phyloP scores from a whole-genome alignment of 345 rosid genomes.

The Corchorus capsularis region DNA sequence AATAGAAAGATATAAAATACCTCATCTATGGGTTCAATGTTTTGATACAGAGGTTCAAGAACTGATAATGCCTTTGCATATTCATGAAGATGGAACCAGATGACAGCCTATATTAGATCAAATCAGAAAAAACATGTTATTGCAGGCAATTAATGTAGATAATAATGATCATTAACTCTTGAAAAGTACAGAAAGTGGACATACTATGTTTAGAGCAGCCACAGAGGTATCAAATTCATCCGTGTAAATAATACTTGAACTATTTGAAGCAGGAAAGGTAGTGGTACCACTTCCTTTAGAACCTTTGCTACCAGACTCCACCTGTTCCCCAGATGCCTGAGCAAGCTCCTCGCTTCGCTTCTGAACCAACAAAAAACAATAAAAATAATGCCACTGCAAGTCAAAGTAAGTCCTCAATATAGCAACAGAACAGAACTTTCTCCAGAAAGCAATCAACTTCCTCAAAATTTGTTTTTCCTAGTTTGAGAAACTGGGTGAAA shows the following conservation, averaged over 20 bases:
- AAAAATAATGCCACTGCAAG: not conserved
- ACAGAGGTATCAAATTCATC: slow-evolving; percentile 82
- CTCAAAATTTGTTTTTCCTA: not conserved
- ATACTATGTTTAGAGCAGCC: slow-evolving; percentile 76
- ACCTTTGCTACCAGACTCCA: slow-evolving; percentile 52
- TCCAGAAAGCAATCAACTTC: not conserved
- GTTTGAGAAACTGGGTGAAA: not conserved
- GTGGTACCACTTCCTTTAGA: slow-evolving; percentile 52
- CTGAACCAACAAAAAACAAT: slow-evolving; percentile 39
- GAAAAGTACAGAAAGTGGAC: slow-evolving; percentile 24
- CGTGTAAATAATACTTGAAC: slow-evolving; percentile 42
- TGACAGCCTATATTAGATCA: slow-evolving; percentile 28
- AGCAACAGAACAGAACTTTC: not conserved
- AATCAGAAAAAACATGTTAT: slow-evolving; percentile 25
- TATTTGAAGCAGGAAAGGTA: slow-evolving; percentile 35
- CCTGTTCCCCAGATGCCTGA: slow-evolving; percentile 61
- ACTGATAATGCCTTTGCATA: slow-evolving; percentile 74
- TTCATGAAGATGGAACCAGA: slow-evolving; percentile 92
- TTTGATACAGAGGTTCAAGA: slow-evolving; percentile 73
- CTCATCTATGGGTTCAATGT: slow-evolving; percentile 86
- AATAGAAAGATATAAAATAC: slow-evolving; percentile 39
- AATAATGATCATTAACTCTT: slow-evolving; percentile 1
- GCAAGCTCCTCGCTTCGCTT: slow-evolving; percentile 76
- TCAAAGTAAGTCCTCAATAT: slow-evolving; percentile 8
- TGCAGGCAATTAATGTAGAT: slow-evolving; percentile 3